Conservation (phyloP, 164 flowering plant species). For the Akebia trifoliata region DNA sequence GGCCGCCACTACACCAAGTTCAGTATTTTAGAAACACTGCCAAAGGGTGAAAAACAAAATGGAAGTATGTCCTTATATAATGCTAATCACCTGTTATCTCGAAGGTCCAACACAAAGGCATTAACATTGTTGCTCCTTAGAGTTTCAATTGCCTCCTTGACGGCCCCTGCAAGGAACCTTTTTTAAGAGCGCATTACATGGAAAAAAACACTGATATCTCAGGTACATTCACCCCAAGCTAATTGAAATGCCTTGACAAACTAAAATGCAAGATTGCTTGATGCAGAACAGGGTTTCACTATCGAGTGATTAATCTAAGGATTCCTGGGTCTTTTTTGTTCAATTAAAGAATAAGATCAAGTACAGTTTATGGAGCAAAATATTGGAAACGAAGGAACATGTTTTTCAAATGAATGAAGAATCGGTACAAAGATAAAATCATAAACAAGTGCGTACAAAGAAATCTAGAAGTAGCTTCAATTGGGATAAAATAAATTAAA, state of each 20-base stretch:
- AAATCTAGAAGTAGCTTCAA: too few species aligned
- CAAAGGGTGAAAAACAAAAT: constrained; percentile 5
- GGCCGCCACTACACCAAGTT: constrained; percentile 86
- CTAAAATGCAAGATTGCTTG: not conserved
- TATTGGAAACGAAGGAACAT: too few species aligned
- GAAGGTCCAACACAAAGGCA: constrained; percentile 94
- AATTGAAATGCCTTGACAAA: not conserved
- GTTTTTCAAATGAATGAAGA: too few species aligned
- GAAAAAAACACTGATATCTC: not conserved
- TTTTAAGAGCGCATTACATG: constrained; percentile 1
- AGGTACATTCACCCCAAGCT: not conserved
- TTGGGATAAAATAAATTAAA: too few species aligned
- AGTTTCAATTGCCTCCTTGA: constrained; percentile 78
- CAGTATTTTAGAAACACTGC: constrained; percentile 30
- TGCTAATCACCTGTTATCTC: constrained; percentile 80
- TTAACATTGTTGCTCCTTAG: constrained; percentile 65
- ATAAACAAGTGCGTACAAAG: too few species aligned
- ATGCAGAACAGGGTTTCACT: too few species aligned
- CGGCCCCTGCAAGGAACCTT: constrained; percentile 53
- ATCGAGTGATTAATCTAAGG: too few species aligned
- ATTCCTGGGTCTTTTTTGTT: too few species aligned
- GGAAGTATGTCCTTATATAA: constrained; percentile 1
- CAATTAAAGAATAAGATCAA: too few species aligned
- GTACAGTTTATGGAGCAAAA: too few species aligned
- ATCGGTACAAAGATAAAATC: too few species aligned